Conservation (phyloP, 495 filamentous ascomycete genomes). For the Daldinia grandis region DNA sequence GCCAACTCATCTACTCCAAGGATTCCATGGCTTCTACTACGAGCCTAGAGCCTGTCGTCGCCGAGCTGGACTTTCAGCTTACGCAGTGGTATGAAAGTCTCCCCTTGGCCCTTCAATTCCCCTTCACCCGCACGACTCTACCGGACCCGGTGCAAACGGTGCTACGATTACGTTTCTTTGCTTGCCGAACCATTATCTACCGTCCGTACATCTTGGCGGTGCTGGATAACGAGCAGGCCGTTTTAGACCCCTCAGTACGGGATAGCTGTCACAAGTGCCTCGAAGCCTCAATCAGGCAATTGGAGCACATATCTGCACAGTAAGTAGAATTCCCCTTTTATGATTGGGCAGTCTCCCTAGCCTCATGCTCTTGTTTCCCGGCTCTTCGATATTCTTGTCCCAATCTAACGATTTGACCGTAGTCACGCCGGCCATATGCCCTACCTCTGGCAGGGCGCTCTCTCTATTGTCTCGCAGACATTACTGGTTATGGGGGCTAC, state of each 20-base stretch:
- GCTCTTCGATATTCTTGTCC: constrained; percentile 38
- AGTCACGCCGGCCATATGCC: constrained; percentile 84
- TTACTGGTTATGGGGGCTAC: constrained; percentile 84
- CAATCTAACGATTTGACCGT: constrained; percentile 58
- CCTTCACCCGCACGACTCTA: constrained; percentile 68
- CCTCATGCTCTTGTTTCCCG: constrained; percentile 32
- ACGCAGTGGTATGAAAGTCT: constrained; percentile 85
- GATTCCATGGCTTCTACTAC: constrained; percentile 72
- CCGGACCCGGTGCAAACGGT: constrained; percentile 81
- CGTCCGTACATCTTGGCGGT: constrained; percentile 83
- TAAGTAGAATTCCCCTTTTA: constrained; percentile 51
- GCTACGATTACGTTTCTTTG: constrained; percentile 78
- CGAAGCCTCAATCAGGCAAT: constrained; percentile 81
- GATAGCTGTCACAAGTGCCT: constrained; percentile 82
- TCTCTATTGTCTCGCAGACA: constrained; percentile 82
- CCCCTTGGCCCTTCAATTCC: constrained; percentile 77
- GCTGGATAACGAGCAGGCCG: constrained; percentile 76
- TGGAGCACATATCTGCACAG: constrained; percentile 81
- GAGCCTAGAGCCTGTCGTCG: constrained; percentile 76
- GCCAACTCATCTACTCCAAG: constrained; percentile 81
- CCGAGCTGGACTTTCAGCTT: constrained; percentile 81
- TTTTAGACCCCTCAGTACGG: constrained; percentile 71
- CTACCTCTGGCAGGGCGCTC: constrained; percentile 86
- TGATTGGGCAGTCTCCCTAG: constrained; percentile 39
- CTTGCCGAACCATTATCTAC: constrained; percentile 86